Evolutionary conservation across 441 rosid genomes (phyloP), one percentile per base, ranked within the genome.

Genomic region (Aleurites moluccanus): DNA sequence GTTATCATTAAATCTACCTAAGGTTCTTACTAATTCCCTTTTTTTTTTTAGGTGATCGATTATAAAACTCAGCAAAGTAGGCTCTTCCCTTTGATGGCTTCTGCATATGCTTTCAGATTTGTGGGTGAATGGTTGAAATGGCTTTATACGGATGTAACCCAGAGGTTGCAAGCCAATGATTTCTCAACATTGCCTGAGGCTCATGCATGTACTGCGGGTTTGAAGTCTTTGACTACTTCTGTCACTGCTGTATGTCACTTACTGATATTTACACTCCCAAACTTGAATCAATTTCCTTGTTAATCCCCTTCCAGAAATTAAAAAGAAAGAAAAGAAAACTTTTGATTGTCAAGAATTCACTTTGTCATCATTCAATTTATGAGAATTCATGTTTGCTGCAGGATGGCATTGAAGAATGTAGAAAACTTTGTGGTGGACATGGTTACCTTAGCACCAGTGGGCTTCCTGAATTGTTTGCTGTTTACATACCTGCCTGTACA

Each of bases 161-260:
- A 83, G 82, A 88, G 92, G 78, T 80, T 96, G 84, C 90, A 89
- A 80, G 97, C 94, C 75, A 86, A 80, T 74, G 98, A 93, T 85
- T 93, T 91, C 76, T 80, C 99, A 60, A 96, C 93, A n/a, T 83
- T 96, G 88, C 94, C 98, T 1, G 99, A 96, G 86, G 96, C 89
- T 80, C 99, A 95, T 81, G 97, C 99, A 47, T 95, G 99, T 83
- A 95, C 99, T 76, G 98, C 99, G 2, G 99, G 98, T 75, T 85
- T 95, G 86, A 95, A 95, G 86, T 95, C 99, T 73, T 77, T 95
- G 84, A 95, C 99, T 64, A 93, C 99, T 72, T 72, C 97, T 73
- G 89, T 83, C 73, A 93, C 99, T 76, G 95, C 97, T 79, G 98
- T 93, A 89, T 47, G 92, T 85, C 70, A 69, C 77, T 73, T 72